phyloP scores from a whole-genome alignment of 2,329 filamentous ascomycete species.

The Hypoxylon sp. region DNA sequence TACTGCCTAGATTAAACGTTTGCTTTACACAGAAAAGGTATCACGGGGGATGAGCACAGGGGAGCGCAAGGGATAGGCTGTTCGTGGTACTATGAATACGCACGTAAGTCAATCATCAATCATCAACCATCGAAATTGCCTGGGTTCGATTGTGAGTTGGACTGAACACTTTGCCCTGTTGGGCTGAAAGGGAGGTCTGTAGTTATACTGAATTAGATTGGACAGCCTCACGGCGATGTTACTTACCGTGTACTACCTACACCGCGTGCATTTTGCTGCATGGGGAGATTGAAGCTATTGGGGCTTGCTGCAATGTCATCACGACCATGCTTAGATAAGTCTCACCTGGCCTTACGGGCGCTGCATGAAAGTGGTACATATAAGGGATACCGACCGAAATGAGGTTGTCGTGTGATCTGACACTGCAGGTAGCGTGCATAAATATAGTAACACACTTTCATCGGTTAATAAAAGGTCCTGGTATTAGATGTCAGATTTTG shows the following conservation, averaged over 20 bases:
- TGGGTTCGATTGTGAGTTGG: background rate
- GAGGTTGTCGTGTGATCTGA: background rate
- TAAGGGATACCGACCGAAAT: background rate
- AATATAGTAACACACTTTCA: background rate
- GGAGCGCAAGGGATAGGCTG: background rate
- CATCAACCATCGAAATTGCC: too few species aligned
- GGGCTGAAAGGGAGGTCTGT: too few species aligned
- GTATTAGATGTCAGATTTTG: too few species aligned
- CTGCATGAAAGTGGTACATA: background rate
- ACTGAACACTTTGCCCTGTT: background rate
- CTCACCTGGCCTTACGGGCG: slow-evolving; percentile 16
- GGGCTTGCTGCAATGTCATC: slow-evolving; percentile 2
- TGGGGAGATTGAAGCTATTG: background rate
- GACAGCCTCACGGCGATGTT: slow-evolving; percentile 24
- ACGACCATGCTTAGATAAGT: slow-evolving; percentile 8
- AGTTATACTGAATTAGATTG: slow-evolving; percentile 1
- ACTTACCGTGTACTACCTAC: slow-evolving; percentile 21
- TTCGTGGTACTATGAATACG: background rate
- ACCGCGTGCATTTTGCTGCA: background rate
- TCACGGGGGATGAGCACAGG: background rate
- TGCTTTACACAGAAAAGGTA: background rate
- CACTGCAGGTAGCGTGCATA: background rate
- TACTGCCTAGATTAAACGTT: background rate
- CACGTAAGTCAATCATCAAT: too few species aligned
- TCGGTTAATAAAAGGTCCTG: too few species aligned